Evolutionary conservation across 1,139 yeast species (phyloP).

Genomic region (Hansenula sp.): DNA sequence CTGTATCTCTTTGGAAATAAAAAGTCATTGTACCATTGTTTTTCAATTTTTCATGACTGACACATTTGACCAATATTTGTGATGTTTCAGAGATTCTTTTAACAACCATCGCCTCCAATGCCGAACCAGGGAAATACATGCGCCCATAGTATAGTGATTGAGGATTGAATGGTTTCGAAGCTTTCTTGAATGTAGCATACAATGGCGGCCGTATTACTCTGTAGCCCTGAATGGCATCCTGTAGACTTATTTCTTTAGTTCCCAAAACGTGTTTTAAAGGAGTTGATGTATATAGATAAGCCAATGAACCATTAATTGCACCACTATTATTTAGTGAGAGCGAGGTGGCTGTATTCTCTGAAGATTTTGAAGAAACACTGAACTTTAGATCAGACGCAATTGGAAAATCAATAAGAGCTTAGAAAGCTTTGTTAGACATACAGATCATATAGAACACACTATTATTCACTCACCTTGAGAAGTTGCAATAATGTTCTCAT

Average conservation of each 20-base stretch:
- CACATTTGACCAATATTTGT: slow-evolving; percentile 70
- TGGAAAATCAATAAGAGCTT: slow-evolving; percentile 60
- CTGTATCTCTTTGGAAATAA: slow-evolving; percentile 66
- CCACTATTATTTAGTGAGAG: slow-evolving; percentile 68
- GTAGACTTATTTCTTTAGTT: slow-evolving; percentile 55
- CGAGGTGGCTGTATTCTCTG: slow-evolving; percentile 71
- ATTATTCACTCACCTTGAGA: slow-evolving; percentile 41
- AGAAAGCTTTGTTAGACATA: neutral
- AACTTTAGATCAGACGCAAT: slow-evolving; percentile 69
- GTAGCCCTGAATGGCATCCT: slow-evolving; percentile 79
- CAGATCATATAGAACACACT: too few relatives aligned
- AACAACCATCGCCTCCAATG: slow-evolving; percentile 84
- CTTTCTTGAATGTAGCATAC: slow-evolving; percentile 10
- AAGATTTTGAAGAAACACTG: slow-evolving; percentile 68
- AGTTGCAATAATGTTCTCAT: slow-evolving; percentile 68
- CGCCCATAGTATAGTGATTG: slow-evolving; percentile 65
- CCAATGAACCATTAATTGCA: slow-evolving; percentile 74
- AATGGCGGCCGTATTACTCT: slow-evolving; percentile 48
- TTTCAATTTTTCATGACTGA: slow-evolving; percentile 63
- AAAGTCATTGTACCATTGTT: slow-evolving; percentile 60
- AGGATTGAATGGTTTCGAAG: slow-evolving; percentile 7
- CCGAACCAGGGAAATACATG: slow-evolving; percentile 84
- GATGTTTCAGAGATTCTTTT: slow-evolving; percentile 57
- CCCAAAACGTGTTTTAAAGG: slow-evolving; percentile 50
- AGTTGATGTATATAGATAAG: slow-evolving; percentile 72